These are phyloP conservation scores for Talaromyces sp. DNA, from an alignment of 2,329 filamentous ascomycete genomes.

Conservation along the genomic window DNA sequence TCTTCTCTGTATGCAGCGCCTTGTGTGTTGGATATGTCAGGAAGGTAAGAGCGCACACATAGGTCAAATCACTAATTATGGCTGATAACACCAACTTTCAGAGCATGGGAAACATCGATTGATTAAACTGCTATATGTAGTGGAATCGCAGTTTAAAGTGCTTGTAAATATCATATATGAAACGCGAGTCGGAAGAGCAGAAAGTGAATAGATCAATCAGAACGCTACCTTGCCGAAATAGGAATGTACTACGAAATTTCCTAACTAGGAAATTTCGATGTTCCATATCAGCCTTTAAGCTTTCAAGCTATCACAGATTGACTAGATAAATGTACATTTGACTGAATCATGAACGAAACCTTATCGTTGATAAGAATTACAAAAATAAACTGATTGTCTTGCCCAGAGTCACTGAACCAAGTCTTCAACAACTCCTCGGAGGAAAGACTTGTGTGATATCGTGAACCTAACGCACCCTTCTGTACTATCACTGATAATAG, in stretches of 20 bases:
- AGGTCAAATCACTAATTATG: too few relatives aligned
- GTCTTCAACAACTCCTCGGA: background rate
- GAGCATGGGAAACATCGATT: too few relatives aligned
- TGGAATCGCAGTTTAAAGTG: too few relatives aligned
- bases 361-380: background rate
- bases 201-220: background rate
- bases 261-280: background rate
- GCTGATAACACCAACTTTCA: too few relatives aligned
- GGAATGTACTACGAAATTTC: background rate
- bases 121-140: background rate
- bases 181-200: background rate
- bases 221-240: background rate
- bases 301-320: too few relatives aligned
- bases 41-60: too few relatives aligned
- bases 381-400: background rate
- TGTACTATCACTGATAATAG: background rate
- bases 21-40: too few relatives aligned
- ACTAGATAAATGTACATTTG: background rate
- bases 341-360: background rate
- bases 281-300: background rate
- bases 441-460: background rate
- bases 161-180: background rate
- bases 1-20: too few relatives aligned
- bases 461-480: background rate
- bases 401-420: background rate